These are phyloP conservation scores for Lentinula lateritia DNA, from an alignment of 768 basidiomycete genomes.

Conservation along the genomic window DNA sequence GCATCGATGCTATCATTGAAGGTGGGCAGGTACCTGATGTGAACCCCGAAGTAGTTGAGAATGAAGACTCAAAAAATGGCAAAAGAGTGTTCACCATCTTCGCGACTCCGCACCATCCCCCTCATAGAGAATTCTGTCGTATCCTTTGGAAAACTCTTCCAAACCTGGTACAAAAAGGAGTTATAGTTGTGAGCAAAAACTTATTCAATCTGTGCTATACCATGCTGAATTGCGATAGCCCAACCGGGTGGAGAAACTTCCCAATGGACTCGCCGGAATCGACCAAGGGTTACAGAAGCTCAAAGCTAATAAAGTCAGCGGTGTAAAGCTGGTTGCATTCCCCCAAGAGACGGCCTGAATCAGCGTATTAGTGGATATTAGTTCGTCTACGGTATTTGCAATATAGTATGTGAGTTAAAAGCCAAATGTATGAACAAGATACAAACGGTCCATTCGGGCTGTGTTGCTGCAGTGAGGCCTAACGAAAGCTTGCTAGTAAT, in stretches of 20 bases:
- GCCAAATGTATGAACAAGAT: no score
- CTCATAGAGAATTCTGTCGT: conserved; percentile 1
- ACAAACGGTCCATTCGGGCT: no score
- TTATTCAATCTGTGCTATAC: no score
- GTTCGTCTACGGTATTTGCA: no score
- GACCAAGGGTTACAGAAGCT: conserved; percentile 1
- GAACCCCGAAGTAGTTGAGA: neutral
- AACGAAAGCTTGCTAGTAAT: no score
- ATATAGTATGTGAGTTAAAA: no score
- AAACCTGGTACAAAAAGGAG: neutral
- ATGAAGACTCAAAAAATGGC: neutral
- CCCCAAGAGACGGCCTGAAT: neutral
- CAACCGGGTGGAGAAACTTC: conserved; percentile 3
- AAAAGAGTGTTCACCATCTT: neutral
- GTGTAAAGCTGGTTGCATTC: conserved; percentile 1
- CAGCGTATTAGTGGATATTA: no score
- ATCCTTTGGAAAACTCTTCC: neutral
- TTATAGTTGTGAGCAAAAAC: neutral
- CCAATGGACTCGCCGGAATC: conserved; percentile 1
- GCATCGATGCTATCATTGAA: neutral
- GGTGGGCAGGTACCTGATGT: conserved; percentile 3
- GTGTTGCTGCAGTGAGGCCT: no score
- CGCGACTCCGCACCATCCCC: neutral
- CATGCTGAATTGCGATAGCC: neutral
- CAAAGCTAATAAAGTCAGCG: neutral